phyloP scores from a whole-genome alignment of 306 rosid genomes.

The Arachis hypogaea region DNA sequence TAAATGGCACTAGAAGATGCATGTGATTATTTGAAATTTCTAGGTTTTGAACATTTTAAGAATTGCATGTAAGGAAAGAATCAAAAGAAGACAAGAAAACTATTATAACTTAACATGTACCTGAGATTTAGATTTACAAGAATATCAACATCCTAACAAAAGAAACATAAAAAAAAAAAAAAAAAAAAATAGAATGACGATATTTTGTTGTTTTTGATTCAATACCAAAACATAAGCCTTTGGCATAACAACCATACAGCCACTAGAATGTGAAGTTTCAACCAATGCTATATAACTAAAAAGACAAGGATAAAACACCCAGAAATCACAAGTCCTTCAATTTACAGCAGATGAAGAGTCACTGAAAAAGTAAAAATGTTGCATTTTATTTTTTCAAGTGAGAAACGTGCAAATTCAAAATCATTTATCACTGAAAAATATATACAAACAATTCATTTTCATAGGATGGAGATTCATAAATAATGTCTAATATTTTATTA shows the following conservation, averaged over 20 bases:
- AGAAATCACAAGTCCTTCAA: slow-evolving; percentile 15
- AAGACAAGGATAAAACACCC: background rate
- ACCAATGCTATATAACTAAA: background rate
- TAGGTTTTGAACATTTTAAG: slow-evolving; percentile 35
- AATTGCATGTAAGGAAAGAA: slow-evolving; percentile 17
- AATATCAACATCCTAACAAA: slow-evolving; percentile 23
- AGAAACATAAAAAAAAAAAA: too few species aligned
- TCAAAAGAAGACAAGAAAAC: slow-evolving; percentile 11
- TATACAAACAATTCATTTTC: background rate
- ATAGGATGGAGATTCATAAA: slow-evolving; percentile 21
- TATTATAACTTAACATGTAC: slow-evolving; percentile 26
- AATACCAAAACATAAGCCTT: slow-evolving; percentile 19
- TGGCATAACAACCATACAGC: slow-evolving; percentile 1
- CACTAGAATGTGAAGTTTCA: slow-evolving; percentile 24
- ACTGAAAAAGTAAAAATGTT: slow-evolving; percentile 38
- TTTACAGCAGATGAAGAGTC: slow-evolving; percentile 85
- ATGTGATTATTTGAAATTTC: slow-evolving; percentile 10
- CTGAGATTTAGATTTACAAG: slow-evolving; percentile 10
- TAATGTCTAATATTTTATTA: slow-evolving; percentile 6
- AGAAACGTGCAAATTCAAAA: background rate
- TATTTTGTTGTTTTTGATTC: slow-evolving; percentile 11
- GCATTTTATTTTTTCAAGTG: background rate
- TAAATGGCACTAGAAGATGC: slow-evolving; percentile 18
- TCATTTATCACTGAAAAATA: background rate
- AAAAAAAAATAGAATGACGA: background rate